Base-by-base conservation (phyloP, 192 early-diverging fungal genomes). In the Podila epicladia region DNA sequence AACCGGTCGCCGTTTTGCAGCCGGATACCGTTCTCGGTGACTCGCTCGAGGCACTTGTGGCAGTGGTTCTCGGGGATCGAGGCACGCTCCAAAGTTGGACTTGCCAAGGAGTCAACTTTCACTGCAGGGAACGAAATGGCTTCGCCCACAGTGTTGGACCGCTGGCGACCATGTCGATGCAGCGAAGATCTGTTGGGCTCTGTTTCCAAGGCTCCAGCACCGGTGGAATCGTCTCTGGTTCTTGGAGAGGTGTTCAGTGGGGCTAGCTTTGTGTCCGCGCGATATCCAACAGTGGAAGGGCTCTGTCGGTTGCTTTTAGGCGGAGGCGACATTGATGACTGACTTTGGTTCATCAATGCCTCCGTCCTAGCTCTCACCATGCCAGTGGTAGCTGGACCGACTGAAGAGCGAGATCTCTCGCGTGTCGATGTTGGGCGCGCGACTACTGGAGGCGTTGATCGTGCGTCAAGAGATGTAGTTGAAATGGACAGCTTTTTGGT, bases 1-100 rank as follows among this genome's bases (percentile, higher is more conserved):
- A 72, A 87, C 31, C 74, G 71, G 33, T 73, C 72, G 17, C 79
- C 82, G 65, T 74, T 85, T 8, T 84, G 83, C 0, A 85, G 41
- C 28, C 69, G 64, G 22, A 87, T 73, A 49, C 82, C 77, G n/a
- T 71, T 79, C 61, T 83, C 83, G 4, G 69, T 79, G 9, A 85
- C 70, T 12, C 57, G 64, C n/a, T 87, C 74, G 17, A 67, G 53
- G 37, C 86, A 87, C 71, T 84, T 75, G 62, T 64, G 82, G 61
- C 83, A 85, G 51, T 73, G 70, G 29, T 53, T 53, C 24, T 72
- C 77, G 0, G 77, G 77, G 20, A 80, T 60, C 3, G 51, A 11
- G 17, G 29, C 67, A 20, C 77, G 59, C 49, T 64, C 38, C 3
- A 58, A 31, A 2, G 65, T 29, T 3, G 77, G 66, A 15, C 70